Evolutionary conservation across 2,329 filamentous ascomycete species (phyloP), one percentile per base, ranked within the genome.

Genomic region (Pestalotiopsis sp.): DNA sequence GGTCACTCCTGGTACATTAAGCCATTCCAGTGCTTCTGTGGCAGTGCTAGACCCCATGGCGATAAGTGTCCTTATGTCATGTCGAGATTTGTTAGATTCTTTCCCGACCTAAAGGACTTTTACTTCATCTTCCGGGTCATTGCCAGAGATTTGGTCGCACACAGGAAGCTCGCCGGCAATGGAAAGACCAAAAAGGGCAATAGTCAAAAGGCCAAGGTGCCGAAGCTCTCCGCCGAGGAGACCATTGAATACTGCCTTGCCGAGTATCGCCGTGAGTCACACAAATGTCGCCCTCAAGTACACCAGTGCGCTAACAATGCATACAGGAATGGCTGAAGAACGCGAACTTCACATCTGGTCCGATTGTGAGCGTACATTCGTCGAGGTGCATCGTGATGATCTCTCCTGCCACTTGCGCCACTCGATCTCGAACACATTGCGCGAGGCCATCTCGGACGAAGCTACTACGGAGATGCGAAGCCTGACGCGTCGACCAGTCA

Each of bases 91-190:
- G 7, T 79, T 3, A 67, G 72, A 6, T 66, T 68, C n/a, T 78
- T 80, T 40, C 40, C 64, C 0, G 58, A 74, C 22, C 65, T 81
- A 0, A 63, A 76, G 60, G 55, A 67, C 4, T 71, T 80, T 40
- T 79, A 77, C 67, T 64, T 81, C 56, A 68, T 80, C 7, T 35
- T 73, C 11, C 69, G 71, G 38, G 11, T 73, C 3, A 65, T 3
- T 2, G 9, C 9, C 7, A 39, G 24, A 4, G 40, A 38, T 10
- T 26, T 57, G 11, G 62, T 38, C 13, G 63, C 59, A 10, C 24
- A 64, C 24, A 59, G 24, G 35, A 10, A 57, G 48, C 11, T 17
- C 64, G 40, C 22, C 1, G 22, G 20, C 39, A 38, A 52, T 20
- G 2, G 7, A 11, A 44, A 62, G 44, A n/a, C 44, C 24, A 30